Evolutionary conservation across 108 stramenopile genomes (phyloP), one percentile per base, ranked within the genome.

Genomic region (Cyclotella cryptica): DNA sequence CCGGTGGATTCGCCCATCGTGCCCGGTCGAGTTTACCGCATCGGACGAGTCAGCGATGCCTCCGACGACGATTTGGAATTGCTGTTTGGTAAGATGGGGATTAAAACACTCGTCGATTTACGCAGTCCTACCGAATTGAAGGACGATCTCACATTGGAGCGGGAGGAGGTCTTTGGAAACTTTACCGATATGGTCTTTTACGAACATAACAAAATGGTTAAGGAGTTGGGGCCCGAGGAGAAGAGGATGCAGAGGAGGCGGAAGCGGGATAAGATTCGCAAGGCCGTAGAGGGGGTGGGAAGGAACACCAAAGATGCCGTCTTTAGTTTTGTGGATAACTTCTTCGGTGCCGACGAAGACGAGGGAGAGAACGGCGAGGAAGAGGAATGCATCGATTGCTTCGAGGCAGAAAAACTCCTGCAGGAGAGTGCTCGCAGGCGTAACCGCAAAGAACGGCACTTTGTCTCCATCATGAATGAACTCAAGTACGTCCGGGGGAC

Each of bases 401-500:
- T 82, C n/a, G 81, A 74, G 57, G 81, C 81, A 10, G 45, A 4
- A 1, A 82, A 72, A 59, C 59, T 82, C 13, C 26, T 82, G 53
- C 57, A 82, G 40, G 81, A 71, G 21, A 75, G 65, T 49, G 44
- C 70, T 5, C 45, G 75, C 40, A 63, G 81, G 29, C 51, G 54
- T n/a, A 77, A 79, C 55, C 84, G 96, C 26, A 94, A 92, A 63
- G 96, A 96, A 75, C 85, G 96, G n/a, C 92, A 94, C 75, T 96
- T 96, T 79, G 96, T 96, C 0, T 88, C 89, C 21, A 71, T 96
- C 41, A 96, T 96, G 96, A 94, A 96, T 63, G 96, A 96, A 72
- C 83, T 92, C 63, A 96, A 96, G 74, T 96, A 96, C 62, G 93
- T 94, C 19, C 78, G 85, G 22, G 96, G 96, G 11, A 96, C 96